Evolutionary conservation across 768 basidiomycete genomes (phyloP).

Genomic region (Tulasnella sp.): DNA sequence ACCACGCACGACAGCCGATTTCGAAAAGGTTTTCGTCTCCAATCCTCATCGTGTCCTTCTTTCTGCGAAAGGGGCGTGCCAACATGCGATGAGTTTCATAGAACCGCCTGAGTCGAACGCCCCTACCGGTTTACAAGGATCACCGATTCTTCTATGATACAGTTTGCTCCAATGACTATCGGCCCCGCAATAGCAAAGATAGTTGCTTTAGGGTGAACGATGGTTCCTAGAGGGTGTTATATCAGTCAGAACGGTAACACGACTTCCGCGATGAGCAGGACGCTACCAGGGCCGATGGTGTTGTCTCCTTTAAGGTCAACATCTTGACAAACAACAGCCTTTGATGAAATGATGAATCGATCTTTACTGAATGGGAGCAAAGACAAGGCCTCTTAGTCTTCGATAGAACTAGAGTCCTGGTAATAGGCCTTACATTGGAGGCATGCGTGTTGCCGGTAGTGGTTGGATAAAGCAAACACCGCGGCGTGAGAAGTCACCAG

Average conservation of each 20-base stretch:
- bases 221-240: conserved; percentile 50
- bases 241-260: background rate
- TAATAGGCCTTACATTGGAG: conserved; percentile 9
- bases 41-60: conserved; percentile 83
- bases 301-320: conserved; percentile 93
- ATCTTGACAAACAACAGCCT: conserved; percentile 87
- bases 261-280: background rate
- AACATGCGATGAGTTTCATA: background rate
- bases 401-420: background rate
- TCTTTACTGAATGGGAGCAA: conserved; percentile 57
- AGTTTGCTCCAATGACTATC: conserved; percentile 81
- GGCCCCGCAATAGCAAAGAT: conserved; percentile 89
- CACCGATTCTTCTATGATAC: conserved; percentile 87
- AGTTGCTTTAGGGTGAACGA: conserved; percentile 91
- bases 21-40: conserved; percentile 94
- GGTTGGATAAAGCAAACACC: background rate
- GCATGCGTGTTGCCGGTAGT: background rate
- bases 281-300: conserved; percentile 76
- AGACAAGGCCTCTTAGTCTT: background rate
- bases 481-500: background rate
- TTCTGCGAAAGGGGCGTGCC: conserved; percentile 42
- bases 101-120: conserved; percentile 6
- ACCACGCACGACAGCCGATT: conserved; percentile 78
- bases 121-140: conserved; percentile 81
- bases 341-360: conserved; percentile 86